Percentiles rank a stretch among this genome's conserved stretches.
These are phyloP conservation scores for Rhizoclosmatium sp. DNA, from an alignment of 192 early-diverging fungal species.

Conservation along the genomic window DNA sequence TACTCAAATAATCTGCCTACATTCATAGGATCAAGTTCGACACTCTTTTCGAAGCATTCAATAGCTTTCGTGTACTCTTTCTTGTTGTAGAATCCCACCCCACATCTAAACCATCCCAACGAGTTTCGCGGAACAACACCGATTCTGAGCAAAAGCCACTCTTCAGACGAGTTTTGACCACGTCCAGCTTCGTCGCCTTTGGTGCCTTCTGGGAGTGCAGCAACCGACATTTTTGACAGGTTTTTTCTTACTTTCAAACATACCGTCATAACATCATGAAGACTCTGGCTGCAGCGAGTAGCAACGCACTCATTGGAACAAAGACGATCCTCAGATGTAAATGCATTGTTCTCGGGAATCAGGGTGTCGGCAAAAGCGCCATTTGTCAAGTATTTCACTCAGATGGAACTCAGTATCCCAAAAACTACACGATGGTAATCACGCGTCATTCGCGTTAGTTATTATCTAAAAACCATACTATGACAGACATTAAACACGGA, in stretches of 20 bases:
- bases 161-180: conserved; percentile 42
- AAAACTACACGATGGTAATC: conserved; percentile 52
- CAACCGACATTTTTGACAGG: conserved; percentile 30
- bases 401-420: conserved; percentile 53
- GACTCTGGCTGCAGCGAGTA: background rate
- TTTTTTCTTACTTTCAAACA: background rate
- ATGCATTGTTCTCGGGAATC: conserved; percentile 54
- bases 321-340: conserved; percentile 52
- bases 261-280: too few relatives aligned
- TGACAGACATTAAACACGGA: conserved; percentile 56
- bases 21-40: conserved; percentile 64
- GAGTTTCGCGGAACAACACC: conserved; percentile 64
- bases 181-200: background rate
- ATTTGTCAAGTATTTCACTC: conserved; percentile 54
- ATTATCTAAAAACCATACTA: conserved; percentile 11
- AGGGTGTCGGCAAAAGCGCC: conserved; percentile 55
- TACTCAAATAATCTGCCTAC: conserved; percentile 33
- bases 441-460: conserved; percentile 7
- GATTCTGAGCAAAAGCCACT: conserved; percentile 64
- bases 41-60: conserved; percentile 67
- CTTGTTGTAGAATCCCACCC: conserved; percentile 72
- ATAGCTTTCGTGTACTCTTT: conserved; percentile 66
- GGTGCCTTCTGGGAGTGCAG: conserved; percentile 8
- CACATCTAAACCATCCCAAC: conserved; percentile 68
- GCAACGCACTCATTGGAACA: background rate